phyloP scores from a whole-genome alignment of 2,329 filamentous ascomycete genomes.

The Fusarium subglutinans region DNA sequence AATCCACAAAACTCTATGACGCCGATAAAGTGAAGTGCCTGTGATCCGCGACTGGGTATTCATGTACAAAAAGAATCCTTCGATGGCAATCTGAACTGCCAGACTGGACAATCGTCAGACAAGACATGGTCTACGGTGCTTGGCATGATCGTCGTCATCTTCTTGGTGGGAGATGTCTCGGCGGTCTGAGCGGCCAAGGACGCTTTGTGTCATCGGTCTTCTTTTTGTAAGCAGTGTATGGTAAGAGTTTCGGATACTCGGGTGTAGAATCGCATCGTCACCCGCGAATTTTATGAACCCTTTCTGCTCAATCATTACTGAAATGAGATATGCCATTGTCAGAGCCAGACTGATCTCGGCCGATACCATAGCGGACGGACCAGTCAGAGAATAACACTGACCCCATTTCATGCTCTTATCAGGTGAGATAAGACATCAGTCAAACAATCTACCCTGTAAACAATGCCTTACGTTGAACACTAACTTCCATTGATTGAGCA shows the following conservation, averaged over 20 bases:
- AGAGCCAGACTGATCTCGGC: background rate
- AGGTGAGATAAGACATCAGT: background rate
- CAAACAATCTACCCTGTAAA: too few species aligned
- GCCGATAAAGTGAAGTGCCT: background rate
- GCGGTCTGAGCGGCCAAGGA: background rate
- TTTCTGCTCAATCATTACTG: background rate
- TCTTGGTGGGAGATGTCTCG: background rate
- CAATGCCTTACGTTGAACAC: too few species aligned
- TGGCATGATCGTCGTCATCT: background rate
- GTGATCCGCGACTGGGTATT: background rate
- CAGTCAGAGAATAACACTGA: background rate
- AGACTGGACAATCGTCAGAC: background rate
- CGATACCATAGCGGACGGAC: background rate
- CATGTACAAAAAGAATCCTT: background rate
- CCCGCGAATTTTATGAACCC: accelerated
- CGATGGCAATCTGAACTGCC: background rate
- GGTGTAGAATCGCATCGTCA: accelerated
- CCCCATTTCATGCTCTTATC: background rate
- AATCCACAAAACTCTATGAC: slow-evolving; percentile 6
- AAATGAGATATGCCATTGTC: too few species aligned
- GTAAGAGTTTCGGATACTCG: background rate
- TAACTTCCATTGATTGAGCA: background rate
- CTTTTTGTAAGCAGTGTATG: background rate
- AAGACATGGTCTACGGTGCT: background rate
- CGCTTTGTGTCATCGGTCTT: background rate